A percentile compares a stretch with the other conserved stretches of the same genome.
phyloP scores from a whole-genome alignment of 495 filamentous ascomycete genomes.

The Pseudoneurospora amorphoporcata region DNA sequence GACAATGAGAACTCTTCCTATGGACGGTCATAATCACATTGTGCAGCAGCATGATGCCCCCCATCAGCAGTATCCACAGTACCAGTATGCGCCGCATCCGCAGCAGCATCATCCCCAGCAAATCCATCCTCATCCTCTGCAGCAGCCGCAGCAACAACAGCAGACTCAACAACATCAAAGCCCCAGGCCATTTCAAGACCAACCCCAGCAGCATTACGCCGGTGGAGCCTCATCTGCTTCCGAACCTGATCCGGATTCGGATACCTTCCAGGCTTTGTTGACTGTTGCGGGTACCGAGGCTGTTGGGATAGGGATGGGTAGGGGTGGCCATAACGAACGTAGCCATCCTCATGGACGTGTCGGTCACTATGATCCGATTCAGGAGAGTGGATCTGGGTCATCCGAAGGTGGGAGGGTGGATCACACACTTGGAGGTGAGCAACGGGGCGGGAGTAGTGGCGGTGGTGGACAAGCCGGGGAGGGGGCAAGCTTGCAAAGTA shows the following conservation, averaged over 20 bases:
- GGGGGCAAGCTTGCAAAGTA: background rate
- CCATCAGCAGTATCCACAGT: slow-evolving; percentile 5
- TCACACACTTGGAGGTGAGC: background rate
- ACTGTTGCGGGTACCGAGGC: background rate
- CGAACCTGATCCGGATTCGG: background rate
- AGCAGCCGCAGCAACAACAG: slow-evolving; percentile 1
- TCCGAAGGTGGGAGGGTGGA: background rate
- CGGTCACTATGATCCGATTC: background rate
- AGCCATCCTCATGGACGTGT: background rate
- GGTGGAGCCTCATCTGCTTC: background rate
- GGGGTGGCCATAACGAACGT: background rate
- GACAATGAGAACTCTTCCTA: slow-evolving; percentile 19
- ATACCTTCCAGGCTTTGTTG: background rate
- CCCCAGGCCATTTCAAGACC: background rate
- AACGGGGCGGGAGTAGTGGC: background rate
- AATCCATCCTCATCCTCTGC: background rate
- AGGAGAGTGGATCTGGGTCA: background rate
- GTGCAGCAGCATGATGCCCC: slow-evolving; percentile 8
- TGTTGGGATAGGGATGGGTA: background rate
- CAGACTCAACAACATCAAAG: background rate
- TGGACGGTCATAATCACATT: slow-evolving; percentile 32
- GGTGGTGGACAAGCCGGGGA: background rate
- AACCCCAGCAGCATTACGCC: slow-evolving; percentile 6
- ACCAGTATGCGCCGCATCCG: slow-evolving; percentile 7
- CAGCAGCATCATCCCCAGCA: slow-evolving; percentile 7